phyloP scores from a whole-genome alignment of 257 asterid genomes.

The Solanum pennellii region DNA sequence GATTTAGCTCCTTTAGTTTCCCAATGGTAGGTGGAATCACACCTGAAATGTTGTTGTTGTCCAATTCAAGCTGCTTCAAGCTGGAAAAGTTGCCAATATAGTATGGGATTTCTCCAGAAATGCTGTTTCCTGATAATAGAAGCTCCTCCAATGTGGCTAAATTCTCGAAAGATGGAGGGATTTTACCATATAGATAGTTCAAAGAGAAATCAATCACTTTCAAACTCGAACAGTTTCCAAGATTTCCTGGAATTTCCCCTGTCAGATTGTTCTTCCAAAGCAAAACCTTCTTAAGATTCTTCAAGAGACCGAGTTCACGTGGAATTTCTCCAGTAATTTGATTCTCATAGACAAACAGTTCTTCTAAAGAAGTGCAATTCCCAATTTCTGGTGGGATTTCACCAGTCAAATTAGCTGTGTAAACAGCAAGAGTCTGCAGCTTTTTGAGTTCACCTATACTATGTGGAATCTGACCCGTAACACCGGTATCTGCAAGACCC shows the following conservation, averaged over 20 bases:
- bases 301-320: conserved; percentile 31
- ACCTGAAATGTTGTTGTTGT: conserved; percentile 53
- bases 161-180: conserved; percentile 36
- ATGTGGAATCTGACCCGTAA: conserved; percentile 48
- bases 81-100: conserved; percentile 41
- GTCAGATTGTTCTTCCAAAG: conserved; percentile 52
- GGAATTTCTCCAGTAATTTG: conserved; percentile 58
- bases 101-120: conserved; percentile 41
- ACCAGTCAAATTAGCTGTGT: conserved; percentile 55
- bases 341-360: conserved; percentile 48
- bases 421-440: conserved; percentile 48
- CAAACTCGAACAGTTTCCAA: conserved; percentile 54
- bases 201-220: conserved; percentile 47
- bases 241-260: conserved; percentile 36
- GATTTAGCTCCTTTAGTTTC: conserved; percentile 43
- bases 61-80: conserved; percentile 58
- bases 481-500: conserved; percentile 59
- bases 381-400: conserved; percentile 47
- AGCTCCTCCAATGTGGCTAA: conserved; percentile 47
- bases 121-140: conserved; percentile 48
- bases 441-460: conserved; percentile 41
- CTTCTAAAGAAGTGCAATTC: conserved; percentile 47
- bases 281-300: conserved; percentile 34
- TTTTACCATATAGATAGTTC: conserved; percentile 41
- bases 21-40: conserved; percentile 50